phyloP scores from a whole-genome alignment of 2,329 filamentous ascomycete species.

The Aspergillus piperis region DNA sequence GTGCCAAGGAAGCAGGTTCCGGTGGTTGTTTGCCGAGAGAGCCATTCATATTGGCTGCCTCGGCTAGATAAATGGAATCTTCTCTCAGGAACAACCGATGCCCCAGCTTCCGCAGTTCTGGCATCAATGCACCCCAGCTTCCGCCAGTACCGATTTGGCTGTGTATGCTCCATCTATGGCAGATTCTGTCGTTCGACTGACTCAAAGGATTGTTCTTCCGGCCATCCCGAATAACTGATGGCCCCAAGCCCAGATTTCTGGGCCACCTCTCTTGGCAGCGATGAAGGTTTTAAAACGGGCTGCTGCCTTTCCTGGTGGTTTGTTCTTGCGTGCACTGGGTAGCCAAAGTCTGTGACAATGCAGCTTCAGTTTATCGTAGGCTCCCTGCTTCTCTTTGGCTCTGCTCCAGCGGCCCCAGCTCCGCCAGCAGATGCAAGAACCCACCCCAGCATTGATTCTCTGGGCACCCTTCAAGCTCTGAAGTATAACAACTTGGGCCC shows the following conservation, averaged over 20 bases:
- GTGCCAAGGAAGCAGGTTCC: not conserved
- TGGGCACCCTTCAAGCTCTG: slow-evolving; percentile 24
- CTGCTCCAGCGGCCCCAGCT: slow-evolving; percentile 17
- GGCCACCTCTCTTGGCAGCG: not conserved
- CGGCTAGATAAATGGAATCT: slow-evolving; percentile 2
- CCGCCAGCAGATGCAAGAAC: slow-evolving; percentile 4
- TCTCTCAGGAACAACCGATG: not conserved
- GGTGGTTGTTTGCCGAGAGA: slow-evolving; percentile 5
- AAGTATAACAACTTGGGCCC: slow-evolving; percentile 30
- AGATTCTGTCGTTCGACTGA: not conserved
- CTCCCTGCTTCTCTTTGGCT: slow-evolving; percentile 14
- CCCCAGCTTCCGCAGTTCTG: not conserved
- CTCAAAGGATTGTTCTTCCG: not conserved
- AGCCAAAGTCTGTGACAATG: slow-evolving; percentile 10
- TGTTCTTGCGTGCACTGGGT: not conserved
- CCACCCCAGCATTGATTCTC: slow-evolving; percentile 13
- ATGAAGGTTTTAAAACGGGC: not conserved
- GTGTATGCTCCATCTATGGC: not conserved
- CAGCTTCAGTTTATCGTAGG: slow-evolving; percentile 13
- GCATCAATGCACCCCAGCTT: not conserved
- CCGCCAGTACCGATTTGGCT: not conserved
- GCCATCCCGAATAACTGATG: not conserved
- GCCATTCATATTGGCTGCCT: slow-evolving; percentile 3
- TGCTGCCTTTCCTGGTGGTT: not conserved
- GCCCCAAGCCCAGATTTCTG: not conserved